A percentile compares a stretch with the other conserved stretches of the same genome.
Conservation (phyloP, 2,329 filamentous ascomycete genomes). For the Ophiostoma sp. region DNA sequence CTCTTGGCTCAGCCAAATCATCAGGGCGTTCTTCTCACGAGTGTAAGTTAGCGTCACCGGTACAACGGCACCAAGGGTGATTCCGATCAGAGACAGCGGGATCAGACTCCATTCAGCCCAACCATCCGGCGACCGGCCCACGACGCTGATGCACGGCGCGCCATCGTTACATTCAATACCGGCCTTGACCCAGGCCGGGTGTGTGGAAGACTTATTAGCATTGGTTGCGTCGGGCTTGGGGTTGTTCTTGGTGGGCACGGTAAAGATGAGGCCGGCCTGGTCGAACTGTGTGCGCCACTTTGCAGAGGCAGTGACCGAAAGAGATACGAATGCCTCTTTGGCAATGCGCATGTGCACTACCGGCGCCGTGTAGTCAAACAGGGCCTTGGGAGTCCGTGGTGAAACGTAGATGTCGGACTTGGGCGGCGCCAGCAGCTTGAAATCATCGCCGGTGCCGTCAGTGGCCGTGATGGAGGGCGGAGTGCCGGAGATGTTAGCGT, state of each 20-base stretch:
- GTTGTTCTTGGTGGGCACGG: slow-evolving; percentile 20
- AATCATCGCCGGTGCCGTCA: slow-evolving; percentile 16
- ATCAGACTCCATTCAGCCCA: slow-evolving; percentile 26
- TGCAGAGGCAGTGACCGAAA: slow-evolving; percentile 19
- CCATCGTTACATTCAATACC: slow-evolving; percentile 26
- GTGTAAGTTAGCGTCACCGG: slow-evolving; percentile 19
- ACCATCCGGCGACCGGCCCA: slow-evolving; percentile 18
- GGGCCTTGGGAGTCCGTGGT: slow-evolving; percentile 15
- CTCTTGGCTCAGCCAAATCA: slow-evolving; percentile 19
- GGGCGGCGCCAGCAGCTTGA: slow-evolving; percentile 21
- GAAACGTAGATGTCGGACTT: slow-evolving; percentile 25
- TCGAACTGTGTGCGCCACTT: slow-evolving; percentile 24
- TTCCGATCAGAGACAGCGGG: slow-evolving; percentile 22
- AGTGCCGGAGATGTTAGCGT: slow-evolving; percentile 15
- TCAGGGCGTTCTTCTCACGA: slow-evolving; percentile 24
- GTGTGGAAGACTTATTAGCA: background rate
- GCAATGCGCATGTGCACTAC: slow-evolving; percentile 18
- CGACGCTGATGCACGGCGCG: slow-evolving; percentile 22
- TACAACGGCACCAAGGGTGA: slow-evolving; percentile 7
- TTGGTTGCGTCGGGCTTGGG: slow-evolving; percentile 15
- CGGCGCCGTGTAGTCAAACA: slow-evolving; percentile 22
- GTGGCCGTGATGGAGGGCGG: slow-evolving; percentile 7
- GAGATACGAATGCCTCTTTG: slow-evolving; percentile 17
- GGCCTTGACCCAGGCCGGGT: slow-evolving; percentile 27
- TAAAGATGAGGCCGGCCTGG: slow-evolving; percentile 25